A percentile compares a stretch with the other conserved stretches of the same genome.
These are phyloP conservation scores for Haplographium delicatum DNA, from an alignment of 495 filamentous ascomycete species.

Conservation along the genomic window DNA sequence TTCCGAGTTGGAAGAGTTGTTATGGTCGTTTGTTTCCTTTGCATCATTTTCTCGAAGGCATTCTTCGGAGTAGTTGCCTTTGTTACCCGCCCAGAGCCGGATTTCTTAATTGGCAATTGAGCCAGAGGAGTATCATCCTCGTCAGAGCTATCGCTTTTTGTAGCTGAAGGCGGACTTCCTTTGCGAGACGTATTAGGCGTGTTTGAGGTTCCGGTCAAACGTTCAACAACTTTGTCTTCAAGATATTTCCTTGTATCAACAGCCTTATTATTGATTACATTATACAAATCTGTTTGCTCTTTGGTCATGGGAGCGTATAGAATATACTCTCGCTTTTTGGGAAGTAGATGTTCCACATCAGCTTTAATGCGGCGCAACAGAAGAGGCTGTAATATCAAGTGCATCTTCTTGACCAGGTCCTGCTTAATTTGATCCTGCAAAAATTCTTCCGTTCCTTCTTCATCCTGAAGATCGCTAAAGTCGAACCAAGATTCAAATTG, in stretches of 20 bases:
- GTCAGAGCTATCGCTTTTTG: constrained; percentile 16
- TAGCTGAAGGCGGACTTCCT: constrained; percentile 16
- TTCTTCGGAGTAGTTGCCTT: constrained; percentile 16
- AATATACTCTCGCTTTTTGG: constrained; percentile 94
- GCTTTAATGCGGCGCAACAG: constrained; percentile 84
- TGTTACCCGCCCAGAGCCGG: not conserved
- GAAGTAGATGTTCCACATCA: constrained; percentile 84
- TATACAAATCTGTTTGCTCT: constrained; percentile 86
- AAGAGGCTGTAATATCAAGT: constrained; percentile 88
- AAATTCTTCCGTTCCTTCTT: constrained; percentile 62
- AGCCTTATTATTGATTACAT: constrained; percentile 72
- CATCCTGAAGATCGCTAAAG: constrained; percentile 80
- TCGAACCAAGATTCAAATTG: constrained; percentile 95
- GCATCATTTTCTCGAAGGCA: constrained; percentile 25
- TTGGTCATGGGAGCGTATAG: constrained; percentile 84
- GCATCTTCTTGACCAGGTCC: constrained; percentile 80
- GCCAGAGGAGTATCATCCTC: constrained; percentile 21
- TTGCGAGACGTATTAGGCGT: constrained; percentile 25
- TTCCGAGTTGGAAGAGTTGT: constrained; percentile 31
- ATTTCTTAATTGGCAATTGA: constrained; percentile 7
- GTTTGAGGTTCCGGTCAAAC: constrained; percentile 42
- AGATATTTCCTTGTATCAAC: constrained; percentile 67
- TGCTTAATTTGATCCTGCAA: constrained; percentile 73
- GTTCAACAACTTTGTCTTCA: constrained; percentile 77
- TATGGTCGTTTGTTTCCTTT: constrained; percentile 20